Conservation (phyloP, 495 filamentous ascomycete species). For the Hypoxylon intermedium region DNA sequence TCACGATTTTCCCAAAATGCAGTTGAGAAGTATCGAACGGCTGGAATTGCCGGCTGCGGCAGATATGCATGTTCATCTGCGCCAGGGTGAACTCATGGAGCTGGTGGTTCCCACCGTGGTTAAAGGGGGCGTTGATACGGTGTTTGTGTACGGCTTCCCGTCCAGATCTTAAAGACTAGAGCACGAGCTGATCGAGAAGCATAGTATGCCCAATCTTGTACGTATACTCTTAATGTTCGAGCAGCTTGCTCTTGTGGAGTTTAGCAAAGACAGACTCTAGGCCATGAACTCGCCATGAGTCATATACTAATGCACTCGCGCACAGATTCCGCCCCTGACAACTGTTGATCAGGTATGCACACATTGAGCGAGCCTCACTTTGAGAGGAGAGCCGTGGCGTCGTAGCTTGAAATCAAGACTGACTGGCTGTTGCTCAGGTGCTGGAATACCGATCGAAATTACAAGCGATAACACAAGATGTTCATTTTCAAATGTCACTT, state of each 20-base stretch:
- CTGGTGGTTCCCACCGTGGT: conserved; percentile 79
- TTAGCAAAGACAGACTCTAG: too few species aligned
- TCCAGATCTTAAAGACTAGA: not conserved
- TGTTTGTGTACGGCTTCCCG: conserved; percentile 62
- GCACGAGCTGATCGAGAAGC: conserved; percentile 20
- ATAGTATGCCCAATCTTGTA: conserved; percentile 58
- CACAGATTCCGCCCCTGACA: conserved; percentile 28
- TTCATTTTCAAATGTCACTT: conserved; percentile 87
- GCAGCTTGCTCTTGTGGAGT: not conserved
- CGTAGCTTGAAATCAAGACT: not conserved
- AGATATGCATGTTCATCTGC: conserved; percentile 68
- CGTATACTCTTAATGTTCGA: conserved; percentile 21
- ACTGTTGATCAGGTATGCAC: conserved; percentile 28
- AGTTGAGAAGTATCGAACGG: conserved; percentile 50
- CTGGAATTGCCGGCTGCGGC: conserved; percentile 74
- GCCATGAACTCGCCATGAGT: not conserved
- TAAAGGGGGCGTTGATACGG: conserved; percentile 73
- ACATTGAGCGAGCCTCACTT: too few species aligned
- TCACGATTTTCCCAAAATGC: conserved; percentile 38
- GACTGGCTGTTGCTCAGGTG: conserved; percentile 79
- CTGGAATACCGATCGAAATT: conserved; percentile 76
- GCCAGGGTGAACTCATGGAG: conserved; percentile 82
- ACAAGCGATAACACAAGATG: conserved; percentile 69
- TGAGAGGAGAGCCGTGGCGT: too few species aligned
- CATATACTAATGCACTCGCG: conserved; percentile 1